Base-by-base conservation (phyloP, 1,284 basidiomycete genomes). In the Entoloma clypeatum region DNA sequence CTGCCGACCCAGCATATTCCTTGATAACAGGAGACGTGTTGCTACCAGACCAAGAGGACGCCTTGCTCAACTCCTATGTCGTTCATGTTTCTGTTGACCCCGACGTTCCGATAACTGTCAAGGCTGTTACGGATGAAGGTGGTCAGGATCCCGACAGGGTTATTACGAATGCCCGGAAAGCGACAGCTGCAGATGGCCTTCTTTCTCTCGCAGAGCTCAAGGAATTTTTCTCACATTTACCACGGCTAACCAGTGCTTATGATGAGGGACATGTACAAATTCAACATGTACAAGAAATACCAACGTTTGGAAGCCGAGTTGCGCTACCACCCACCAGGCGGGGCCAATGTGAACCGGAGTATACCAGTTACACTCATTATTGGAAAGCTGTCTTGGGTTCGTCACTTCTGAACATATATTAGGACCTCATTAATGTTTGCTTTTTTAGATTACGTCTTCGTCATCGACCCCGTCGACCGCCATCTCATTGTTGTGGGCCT, bases 1-100 rank as follows among this genome's bases (percentile, higher is more conserved):
- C 95, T 0, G 76, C 77, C 49, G 94, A 96, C 58, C 73, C 87
- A 2, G 81, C 81, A 0, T 98, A 99, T 59, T 78, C 86, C 16
- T 72, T 98, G n/a, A 62, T 95, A 7, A 75, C 81, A 1, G 75
- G 79, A 9, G 71, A 79, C 43, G 53, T 70, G 7, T 59, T 93
- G 19, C 66, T 77, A 1, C 52, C 66, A 0, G 61, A 63, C 5
- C 84, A 92, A 43, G 58, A 70, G 49, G 64, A 73, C 8, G 64
- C 64, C 10, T 66, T 97, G 10, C 55, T 65, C 3, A 53, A 62
- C 4, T 95, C 92, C 4, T 78, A 83, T 30, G 83, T 97, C 23
- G 80, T 97, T 1, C 94, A 98, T 57, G 65, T 72, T 14, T 84
- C 85, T 19, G 73, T 95, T 29, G 91, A 90, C 57, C 75, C 85